A percentile compares a stretch with the other conserved stretches of the same genome.
Evolutionary conservation across 148 eudicot species (phyloP).

Genomic region (Diospyros lotus): DNA sequence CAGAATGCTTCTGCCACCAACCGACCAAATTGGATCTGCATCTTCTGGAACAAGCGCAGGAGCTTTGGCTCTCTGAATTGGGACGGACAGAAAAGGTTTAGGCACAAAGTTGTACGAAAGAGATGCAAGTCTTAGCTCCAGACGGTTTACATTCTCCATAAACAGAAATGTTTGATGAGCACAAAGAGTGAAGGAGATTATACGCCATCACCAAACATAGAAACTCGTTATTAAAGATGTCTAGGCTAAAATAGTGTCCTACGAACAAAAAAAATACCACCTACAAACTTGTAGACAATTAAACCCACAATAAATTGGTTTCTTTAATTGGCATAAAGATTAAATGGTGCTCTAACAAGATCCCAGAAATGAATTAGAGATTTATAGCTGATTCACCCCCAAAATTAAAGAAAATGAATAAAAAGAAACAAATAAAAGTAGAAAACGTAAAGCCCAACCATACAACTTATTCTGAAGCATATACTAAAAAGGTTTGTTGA

Average conservation of each 20-base stretch:
- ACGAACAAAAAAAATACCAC: not conserved
- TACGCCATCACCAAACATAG: not conserved
- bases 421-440: not conserved
- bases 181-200: not conserved
- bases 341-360: not conserved
- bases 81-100: not conserved
- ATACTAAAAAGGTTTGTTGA: not conserved
- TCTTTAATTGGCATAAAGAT: not conserved
- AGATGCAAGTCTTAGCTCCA: not conserved
- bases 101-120: slow-evolving; percentile 4
- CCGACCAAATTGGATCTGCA: slow-evolving; percentile 58
- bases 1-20: slow-evolving; percentile 43
- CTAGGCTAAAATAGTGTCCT: not conserved
- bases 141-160: not conserved
- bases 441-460: not conserved
- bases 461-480: not conserved
- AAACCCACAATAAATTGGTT: too few relatives aligned
- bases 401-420: not conserved
- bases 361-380: too few relatives aligned
- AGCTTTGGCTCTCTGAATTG: slow-evolving; percentile 64
- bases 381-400: not conserved
- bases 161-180: not conserved
- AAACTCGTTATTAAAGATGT: not conserved
- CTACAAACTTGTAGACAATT: not conserved
- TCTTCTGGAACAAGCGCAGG: slow-evolving; percentile 83